These are phyloP conservation scores for Vachellia pachyceras DNA, from an alignment of 306 rosid species.

Conservation along the genomic window DNA sequence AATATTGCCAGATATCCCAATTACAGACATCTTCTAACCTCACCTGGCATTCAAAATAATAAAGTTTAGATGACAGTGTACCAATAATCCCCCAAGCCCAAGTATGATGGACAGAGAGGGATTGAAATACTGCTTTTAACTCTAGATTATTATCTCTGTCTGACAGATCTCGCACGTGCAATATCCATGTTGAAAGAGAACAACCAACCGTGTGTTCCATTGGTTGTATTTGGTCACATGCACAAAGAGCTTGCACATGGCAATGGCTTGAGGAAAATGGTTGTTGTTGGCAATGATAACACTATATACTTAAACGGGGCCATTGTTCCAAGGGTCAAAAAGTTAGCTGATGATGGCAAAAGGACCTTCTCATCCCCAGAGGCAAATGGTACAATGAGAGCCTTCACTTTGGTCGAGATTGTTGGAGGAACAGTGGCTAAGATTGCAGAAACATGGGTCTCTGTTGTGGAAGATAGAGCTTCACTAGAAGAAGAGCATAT, in stretches of 20 bases:
- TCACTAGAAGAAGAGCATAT: conserved; percentile 53
- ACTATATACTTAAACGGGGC: conserved; percentile 87
- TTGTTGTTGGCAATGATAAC: conserved; percentile 64
- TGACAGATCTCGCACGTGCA: conserved; percentile 73
- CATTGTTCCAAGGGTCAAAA: conserved; percentile 76
- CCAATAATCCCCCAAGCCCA: neutral
- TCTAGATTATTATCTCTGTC: neutral
- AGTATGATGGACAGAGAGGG: neutral
- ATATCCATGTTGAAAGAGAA: conserved; percentile 69
- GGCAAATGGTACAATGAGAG: conserved; percentile 54
- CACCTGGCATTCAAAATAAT: neutral
- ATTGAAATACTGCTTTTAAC: conserved; percentile 2
- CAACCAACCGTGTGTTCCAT: conserved; percentile 51
- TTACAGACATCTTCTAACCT: neutral
- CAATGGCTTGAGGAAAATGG: conserved; percentile 89
- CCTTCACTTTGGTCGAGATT: conserved; percentile 62
- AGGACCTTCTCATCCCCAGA: conserved; percentile 39
- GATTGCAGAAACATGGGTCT: conserved; percentile 67
- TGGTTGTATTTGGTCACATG: conserved; percentile 99
- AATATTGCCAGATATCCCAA: neutral
- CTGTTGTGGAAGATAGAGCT: conserved; percentile 52
- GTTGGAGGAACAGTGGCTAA: conserved; percentile 54
- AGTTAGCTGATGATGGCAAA: conserved; percentile 39
- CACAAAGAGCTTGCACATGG: conserved; percentile 83
- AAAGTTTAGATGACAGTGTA: neutral